Percentiles rank a stretch among this genome's conserved stretches.
phyloP scores from a whole-genome alignment of 139 green algal genomes.

The Tetraselmis striata region DNA sequence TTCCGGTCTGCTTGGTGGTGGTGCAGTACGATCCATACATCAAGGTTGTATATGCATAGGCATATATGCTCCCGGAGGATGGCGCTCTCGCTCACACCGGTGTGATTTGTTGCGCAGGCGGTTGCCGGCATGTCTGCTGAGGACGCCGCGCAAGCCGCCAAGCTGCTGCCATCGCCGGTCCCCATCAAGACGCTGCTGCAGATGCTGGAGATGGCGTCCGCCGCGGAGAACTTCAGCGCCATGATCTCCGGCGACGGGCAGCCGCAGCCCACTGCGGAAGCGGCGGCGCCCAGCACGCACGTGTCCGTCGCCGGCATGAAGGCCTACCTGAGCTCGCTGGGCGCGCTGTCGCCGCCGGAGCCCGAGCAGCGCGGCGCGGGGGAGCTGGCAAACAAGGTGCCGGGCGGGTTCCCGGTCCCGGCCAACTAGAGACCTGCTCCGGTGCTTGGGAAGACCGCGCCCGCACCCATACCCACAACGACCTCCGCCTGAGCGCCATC shows the following conservation, averaged over 20 bases:
- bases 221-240: neutral
- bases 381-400: no score
- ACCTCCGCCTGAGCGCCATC: no score
- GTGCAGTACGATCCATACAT: slow-evolving; percentile 29
- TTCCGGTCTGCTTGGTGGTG: slow-evolving; percentile 17
- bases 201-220: slow-evolving; percentile 85
- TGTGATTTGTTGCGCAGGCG: neutral
- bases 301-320: neutral
- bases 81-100: no score
- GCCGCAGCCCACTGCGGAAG: neutral
- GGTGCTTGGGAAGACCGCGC: no score
- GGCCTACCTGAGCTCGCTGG: neutral
- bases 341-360: neutral
- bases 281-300: neutral
- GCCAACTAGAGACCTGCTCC: no score
- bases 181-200: slow-evolving; percentile 95
- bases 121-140: neutral
- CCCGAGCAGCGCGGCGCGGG: no score
- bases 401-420: no score
- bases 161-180: slow-evolving; percentile 32
- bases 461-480: no score
- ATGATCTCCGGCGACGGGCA: neutral
- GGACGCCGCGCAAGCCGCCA: slow-evolving; percentile 3
- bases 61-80: no score
- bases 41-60: no score